phyloP scores from a whole-genome alignment of 345 rosid species.

The Eucalyptus sp. region DNA sequence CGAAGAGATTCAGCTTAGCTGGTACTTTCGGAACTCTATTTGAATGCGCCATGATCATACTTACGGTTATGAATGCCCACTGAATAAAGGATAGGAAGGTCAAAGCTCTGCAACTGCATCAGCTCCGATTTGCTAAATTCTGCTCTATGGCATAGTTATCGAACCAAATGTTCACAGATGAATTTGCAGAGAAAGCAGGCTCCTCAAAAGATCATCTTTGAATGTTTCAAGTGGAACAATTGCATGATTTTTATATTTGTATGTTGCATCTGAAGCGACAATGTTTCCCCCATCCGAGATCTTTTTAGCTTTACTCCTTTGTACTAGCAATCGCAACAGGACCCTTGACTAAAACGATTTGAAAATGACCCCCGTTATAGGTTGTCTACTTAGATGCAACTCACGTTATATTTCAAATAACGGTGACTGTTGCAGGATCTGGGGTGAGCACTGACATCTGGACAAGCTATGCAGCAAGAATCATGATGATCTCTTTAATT shows the following conservation, averaged over 20 bases:
- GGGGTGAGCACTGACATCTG: conserved; percentile 22
- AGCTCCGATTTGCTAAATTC: not conserved
- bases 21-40: conserved; percentile 3
- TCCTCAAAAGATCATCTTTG: not conserved
- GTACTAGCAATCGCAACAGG: rapidly evolving
- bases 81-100: not conserved
- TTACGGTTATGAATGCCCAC: not conserved
- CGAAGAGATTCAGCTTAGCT: conserved; percentile 7
- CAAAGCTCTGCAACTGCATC: not conserved
- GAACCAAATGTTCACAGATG: not conserved
- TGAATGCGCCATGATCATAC: not conserved
- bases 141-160: not conserved
- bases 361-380: not conserved
- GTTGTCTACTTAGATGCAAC: not conserved
- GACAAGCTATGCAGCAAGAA: conserved; percentile 32
- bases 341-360: not conserved
- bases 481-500: conserved; percentile 26
- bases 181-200: not conserved
- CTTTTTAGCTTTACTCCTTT: not conserved
- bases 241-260: not conserved
- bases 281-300: not conserved
- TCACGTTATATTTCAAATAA: not conserved
- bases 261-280: not conserved
- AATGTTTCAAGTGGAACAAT: not conserved
- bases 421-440: not conserved